These are phyloP conservation scores for Fusarium siculi DNA, from an alignment of 2,329 filamentous ascomycete species.

Conservation along the genomic window DNA sequence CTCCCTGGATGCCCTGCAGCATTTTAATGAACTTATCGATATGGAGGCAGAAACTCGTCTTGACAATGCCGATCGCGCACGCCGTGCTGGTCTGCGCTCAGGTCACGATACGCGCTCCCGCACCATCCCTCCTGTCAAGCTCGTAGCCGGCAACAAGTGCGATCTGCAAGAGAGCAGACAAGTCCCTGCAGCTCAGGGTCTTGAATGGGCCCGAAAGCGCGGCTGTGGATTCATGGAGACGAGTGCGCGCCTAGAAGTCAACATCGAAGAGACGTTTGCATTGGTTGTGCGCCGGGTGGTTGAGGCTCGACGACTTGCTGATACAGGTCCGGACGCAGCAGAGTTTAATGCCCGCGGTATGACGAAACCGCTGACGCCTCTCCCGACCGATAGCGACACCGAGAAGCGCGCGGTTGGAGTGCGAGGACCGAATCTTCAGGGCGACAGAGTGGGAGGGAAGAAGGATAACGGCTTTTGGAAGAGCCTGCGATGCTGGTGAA, in stretches of 20 bases:
- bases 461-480: constrained; percentile 64
- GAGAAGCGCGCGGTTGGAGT: constrained; percentile 61
- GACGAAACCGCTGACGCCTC: constrained; percentile 67
- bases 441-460: constrained; percentile 55
- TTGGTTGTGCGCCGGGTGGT: constrained; percentile 71
- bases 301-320: constrained; percentile 64
- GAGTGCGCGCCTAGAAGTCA: constrained; percentile 83
- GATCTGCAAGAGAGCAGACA: constrained; percentile 77
- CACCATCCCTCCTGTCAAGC: constrained; percentile 79
- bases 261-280: constrained; percentile 90
- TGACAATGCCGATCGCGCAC: constrained; percentile 69
- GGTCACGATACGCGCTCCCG: constrained; percentile 52
- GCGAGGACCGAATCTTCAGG: constrained; percentile 56
- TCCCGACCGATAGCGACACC: constrained; percentile 53
- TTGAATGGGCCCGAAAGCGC: constrained; percentile 79
- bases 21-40: constrained; percentile 86
- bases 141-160: constrained; percentile 88
- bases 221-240: constrained; percentile 93
- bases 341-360: constrained; percentile 62
- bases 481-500: constrained; percentile 66
- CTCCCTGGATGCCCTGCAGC: constrained; percentile 76
- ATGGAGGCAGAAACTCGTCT: constrained; percentile 79
- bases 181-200: constrained; percentile 74
- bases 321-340: constrained; percentile 56
- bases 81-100: constrained; percentile 53